These are phyloP conservation scores for Iris macrosiphon DNA, from an alignment of 106 monocot species.

Conservation along the genomic window DNA sequence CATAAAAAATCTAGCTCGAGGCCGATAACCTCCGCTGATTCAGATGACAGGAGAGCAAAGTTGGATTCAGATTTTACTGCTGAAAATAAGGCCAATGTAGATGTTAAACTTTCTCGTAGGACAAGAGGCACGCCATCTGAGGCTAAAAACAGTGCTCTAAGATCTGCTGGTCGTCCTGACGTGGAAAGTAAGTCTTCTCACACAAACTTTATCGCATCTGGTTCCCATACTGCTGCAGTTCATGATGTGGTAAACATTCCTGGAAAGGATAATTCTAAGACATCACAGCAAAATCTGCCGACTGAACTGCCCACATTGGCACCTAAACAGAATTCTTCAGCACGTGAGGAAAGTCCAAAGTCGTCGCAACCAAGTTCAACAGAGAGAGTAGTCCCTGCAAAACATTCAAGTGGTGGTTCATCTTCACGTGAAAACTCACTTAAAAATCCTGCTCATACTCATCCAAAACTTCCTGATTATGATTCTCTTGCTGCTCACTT, in stretches of 20 bases:
- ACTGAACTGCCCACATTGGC: slow-evolving; percentile 7
- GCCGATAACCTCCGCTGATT: slow-evolving; percentile 12
- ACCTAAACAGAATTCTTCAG: not conserved
- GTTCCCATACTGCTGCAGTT: not conserved
- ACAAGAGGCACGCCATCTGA: slow-evolving; percentile 24
- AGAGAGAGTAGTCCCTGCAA: not conserved
- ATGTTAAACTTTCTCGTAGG: slow-evolving; percentile 33
- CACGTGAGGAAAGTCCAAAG: not conserved
- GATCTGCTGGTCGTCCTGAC: not conserved
- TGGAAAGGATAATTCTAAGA: not conserved
- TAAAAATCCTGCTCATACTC: slow-evolving; percentile 48
- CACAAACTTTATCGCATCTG: no score
- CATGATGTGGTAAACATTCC: not conserved
- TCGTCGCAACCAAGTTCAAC: slow-evolving; percentile 1
- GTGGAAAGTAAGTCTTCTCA: no score
- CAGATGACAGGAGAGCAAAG: slow-evolving; percentile 10
- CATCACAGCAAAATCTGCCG: slow-evolving; percentile 6
- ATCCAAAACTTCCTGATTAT: slow-evolving; percentile 74
- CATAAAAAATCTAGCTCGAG: slow-evolving; percentile 15
- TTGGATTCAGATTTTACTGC: not conserved
- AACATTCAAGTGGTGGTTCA: not conserved
- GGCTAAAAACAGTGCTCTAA: slow-evolving; percentile 6
- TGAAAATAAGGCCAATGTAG: slow-evolving; percentile 9
- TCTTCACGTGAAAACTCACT: slow-evolving; percentile 18
- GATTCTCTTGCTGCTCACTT: slow-evolving; percentile 69